Conservation (phyloP, 1,139 yeast genomes). For the Yamadazyma trypodendri region DNA sequence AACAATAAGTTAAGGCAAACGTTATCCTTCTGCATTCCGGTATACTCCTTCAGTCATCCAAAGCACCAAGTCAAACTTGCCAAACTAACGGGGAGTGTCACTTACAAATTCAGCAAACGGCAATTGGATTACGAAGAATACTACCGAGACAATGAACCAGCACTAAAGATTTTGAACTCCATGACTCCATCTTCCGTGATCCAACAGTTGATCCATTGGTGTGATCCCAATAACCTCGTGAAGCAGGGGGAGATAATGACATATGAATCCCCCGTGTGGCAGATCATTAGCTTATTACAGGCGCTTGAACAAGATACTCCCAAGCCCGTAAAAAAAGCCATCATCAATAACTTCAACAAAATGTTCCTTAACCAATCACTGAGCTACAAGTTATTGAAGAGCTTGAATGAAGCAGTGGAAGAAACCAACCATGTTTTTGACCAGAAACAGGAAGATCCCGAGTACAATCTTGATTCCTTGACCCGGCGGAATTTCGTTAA, state of each 20-base stretch:
- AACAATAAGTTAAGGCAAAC: slow-evolving; percentile 78
- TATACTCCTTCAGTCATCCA: slow-evolving; percentile 77
- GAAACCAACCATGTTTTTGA: slow-evolving; percentile 32
- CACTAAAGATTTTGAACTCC: slow-evolving; percentile 22
- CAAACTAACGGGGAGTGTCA: slow-evolving; percentile 63
- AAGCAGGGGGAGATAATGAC: slow-evolving; percentile 31
- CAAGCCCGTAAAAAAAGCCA: slow-evolving; percentile 54
- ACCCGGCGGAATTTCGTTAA: slow-evolving; percentile 49
- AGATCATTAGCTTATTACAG: slow-evolving; percentile 56
- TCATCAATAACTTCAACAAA: slow-evolving; percentile 53
- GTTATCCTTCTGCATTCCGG: slow-evolving; percentile 86
- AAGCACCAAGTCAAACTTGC: slow-evolving; percentile 71
- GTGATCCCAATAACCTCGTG: slow-evolving; percentile 75
- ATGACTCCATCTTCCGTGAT: slow-evolving; percentile 56
- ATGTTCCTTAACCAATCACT: slow-evolving; percentile 35
- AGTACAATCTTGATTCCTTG: slow-evolving; percentile 40
- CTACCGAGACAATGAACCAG: slow-evolving; percentile 8
- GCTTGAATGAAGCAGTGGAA: slow-evolving; percentile 32
- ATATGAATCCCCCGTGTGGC: slow-evolving; percentile 44
- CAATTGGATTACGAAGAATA: slow-evolving; percentile 6
- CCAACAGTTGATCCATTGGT: slow-evolving; percentile 81
- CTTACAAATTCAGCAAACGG: slow-evolving; percentile 44
- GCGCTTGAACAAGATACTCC: slow-evolving; percentile 51
- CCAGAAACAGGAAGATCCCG: slow-evolving; percentile 23
- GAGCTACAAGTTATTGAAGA: slow-evolving; percentile 30